phyloP scores from a whole-genome alignment of 108 stramenopile genomes.

The Mayamaea pseudoterrestris region DNA sequence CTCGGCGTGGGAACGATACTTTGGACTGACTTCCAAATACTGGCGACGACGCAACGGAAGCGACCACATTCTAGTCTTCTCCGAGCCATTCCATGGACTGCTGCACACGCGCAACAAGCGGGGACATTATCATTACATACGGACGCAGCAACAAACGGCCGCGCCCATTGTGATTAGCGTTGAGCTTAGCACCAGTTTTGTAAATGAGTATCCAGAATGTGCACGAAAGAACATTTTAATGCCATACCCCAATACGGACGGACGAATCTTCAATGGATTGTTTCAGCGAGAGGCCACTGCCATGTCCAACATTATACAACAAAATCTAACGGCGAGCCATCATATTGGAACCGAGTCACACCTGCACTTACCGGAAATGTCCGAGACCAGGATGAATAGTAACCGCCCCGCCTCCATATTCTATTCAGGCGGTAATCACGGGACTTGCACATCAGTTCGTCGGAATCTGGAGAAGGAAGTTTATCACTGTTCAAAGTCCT shows the following conservation, averaged over 20 bases:
- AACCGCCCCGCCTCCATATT: constrained; percentile 11
- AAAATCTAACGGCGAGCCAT: too few species aligned
- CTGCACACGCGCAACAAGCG: constrained; percentile 11
- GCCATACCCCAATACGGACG: constrained; percentile 31
- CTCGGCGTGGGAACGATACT: constrained; percentile 15
- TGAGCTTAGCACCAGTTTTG: constrained; percentile 21
- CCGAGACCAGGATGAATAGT: background rate
- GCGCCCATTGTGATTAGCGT: constrained; percentile 29
- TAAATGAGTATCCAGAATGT: constrained; percentile 23
- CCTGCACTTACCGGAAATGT: background rate
- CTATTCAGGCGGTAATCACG: constrained; percentile 21
- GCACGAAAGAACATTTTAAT: constrained; percentile 23
- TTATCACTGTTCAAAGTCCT: background rate
- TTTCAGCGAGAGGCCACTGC: constrained; percentile 7
- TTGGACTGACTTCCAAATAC: constrained; percentile 24
- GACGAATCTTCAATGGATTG: constrained; percentile 29
- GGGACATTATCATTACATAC: constrained; percentile 18
- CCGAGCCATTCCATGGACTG: constrained; percentile 23
- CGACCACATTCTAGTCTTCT: constrained; percentile 30
- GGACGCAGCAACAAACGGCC: constrained; percentile 21
- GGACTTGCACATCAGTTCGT: constrained; percentile 14
- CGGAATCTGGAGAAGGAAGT: constrained; percentile 9
- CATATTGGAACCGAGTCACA: too few species aligned
- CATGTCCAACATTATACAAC: too few species aligned
- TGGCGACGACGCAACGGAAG: constrained; percentile 25